Percentiles rank a stretch among this genome's conserved stretches.
Conservation (phyloP, 768 basidiomycete species). For the Boletus rex-veris region DNA sequence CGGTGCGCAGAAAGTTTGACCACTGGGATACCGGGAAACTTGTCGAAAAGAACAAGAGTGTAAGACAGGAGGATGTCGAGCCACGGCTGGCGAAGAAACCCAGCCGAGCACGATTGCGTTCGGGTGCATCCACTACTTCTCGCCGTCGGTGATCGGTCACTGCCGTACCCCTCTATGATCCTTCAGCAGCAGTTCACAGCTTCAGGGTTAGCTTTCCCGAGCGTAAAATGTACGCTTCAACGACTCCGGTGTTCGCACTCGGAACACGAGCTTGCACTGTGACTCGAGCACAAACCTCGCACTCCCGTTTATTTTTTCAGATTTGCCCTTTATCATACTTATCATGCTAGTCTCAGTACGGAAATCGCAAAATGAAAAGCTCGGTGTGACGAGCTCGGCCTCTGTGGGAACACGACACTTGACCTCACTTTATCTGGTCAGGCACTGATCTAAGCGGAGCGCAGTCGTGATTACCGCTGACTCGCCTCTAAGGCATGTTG, state of each 20-base stretch:
- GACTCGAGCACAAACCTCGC: constrained; percentile 5
- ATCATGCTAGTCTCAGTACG: constrained; percentile 14
- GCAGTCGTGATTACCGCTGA: constrained; percentile 22
- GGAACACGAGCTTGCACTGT: neutral
- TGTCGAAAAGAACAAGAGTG: constrained; percentile 23
- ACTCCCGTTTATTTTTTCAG: constrained; percentile 4
- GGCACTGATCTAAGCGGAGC: constrained; percentile 27
- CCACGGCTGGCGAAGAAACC: constrained; percentile 26
- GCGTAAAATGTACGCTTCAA: constrained; percentile 2
- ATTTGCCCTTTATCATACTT: constrained; percentile 12
- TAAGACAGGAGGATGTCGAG: constrained; percentile 21
- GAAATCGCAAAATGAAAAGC: constrained; percentile 26
- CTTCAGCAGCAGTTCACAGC: constrained; percentile 6
- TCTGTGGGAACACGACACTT: constrained; percentile 20
- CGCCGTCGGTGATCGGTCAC: constrained; percentile 33
- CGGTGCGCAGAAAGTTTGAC: constrained; percentile 70
- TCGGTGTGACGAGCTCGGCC: constrained; percentile 7
- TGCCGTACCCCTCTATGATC: constrained; percentile 4
- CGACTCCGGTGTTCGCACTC: neutral
- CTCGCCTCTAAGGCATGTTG: constrained; percentile 25
- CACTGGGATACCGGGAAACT: constrained; percentile 46
- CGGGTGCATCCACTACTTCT: constrained; percentile 14
- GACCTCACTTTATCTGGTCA: constrained; percentile 26
- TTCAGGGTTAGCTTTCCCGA: constrained; percentile 19
- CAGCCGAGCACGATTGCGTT: constrained; percentile 26